A percentile compares a stretch with the other conserved stretches of the same genome.
Evolutionary conservation across 176 grass and related monocot genomes (phyloP).

Genomic region (Carex kokanica): DNA sequence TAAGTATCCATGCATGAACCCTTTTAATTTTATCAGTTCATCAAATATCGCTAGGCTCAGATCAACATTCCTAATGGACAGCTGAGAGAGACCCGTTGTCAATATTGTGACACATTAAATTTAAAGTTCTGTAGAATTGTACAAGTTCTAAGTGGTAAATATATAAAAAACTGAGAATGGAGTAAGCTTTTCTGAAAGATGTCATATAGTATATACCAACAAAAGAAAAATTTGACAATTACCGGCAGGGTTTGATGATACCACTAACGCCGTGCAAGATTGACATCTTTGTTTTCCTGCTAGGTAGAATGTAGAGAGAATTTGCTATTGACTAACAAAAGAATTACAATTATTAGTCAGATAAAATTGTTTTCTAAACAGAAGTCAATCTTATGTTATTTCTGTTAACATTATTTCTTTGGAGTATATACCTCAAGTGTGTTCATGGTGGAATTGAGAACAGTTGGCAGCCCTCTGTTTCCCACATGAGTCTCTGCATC

Average conservation of each 20-base stretch:
- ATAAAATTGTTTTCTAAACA: neutral
- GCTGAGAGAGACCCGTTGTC: too few relatives aligned
- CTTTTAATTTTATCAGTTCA: neutral
- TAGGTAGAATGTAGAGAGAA: constrained; percentile 57
- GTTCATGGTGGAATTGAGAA: constrained; percentile 66
- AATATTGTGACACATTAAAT: neutral
- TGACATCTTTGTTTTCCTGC: constrained; percentile 60
- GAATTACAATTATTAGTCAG: neutral
- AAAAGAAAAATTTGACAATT: neutral
- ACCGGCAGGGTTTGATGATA: constrained; percentile 86
- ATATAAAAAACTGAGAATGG: neutral
- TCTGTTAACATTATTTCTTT: neutral
- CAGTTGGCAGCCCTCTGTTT: constrained; percentile 49
- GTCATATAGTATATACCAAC: neutral
- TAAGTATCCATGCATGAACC: too few relatives aligned
- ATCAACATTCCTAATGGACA: neutral
- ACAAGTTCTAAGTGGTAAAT: neutral
- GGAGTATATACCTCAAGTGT: constrained; percentile 50
- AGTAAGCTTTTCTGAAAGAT: neutral
- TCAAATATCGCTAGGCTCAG: neutral
- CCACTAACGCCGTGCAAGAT: constrained; percentile 89
- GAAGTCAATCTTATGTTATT: neutral
- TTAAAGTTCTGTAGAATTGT: neutral
- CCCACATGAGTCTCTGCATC: constrained; percentile 59
- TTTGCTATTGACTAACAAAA: constrained; percentile 51